Percentiles rank a stretch among this genome's conserved stretches.
phyloP scores from a whole-genome alignment of 805 yeast species.

The Metschnikowia kunwiensis region DNA sequence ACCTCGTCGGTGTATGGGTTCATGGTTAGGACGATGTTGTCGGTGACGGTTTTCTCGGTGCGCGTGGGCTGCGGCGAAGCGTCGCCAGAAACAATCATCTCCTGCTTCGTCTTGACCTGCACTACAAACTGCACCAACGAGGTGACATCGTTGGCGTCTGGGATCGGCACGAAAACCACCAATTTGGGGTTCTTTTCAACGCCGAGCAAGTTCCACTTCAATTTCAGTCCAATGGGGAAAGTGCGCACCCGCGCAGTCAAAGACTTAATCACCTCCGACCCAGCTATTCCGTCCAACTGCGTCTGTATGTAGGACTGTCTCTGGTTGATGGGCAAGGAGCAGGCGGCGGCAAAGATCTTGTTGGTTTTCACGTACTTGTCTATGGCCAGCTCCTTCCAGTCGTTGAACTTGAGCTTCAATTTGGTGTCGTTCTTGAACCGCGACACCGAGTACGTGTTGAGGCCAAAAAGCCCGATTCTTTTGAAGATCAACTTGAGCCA shows the following conservation, averaged over 20 bases:
- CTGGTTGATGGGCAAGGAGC: constrained; percentile 28
- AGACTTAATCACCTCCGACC: constrained; percentile 30
- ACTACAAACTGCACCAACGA: constrained; percentile 39
- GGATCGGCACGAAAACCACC: constrained; percentile 64
- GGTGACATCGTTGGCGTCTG: constrained; percentile 42
- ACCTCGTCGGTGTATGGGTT: constrained; percentile 39
- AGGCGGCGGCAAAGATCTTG: constrained; percentile 66
- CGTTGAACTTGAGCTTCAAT: constrained; percentile 54
- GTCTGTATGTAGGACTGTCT: constrained; percentile 44
- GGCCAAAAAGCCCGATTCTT: constrained; percentile 63
- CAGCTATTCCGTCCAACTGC: constrained; percentile 35
- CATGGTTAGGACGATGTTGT: constrained; percentile 38
- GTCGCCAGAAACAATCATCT: constrained; percentile 26
- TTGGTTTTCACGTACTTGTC: constrained; percentile 75
- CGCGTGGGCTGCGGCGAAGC: constrained; percentile 20
- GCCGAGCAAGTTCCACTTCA: constrained; percentile 76
- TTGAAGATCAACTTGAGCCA: constrained; percentile 52
- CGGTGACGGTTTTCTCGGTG: constrained; percentile 31
- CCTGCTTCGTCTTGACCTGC: constrained; percentile 37
- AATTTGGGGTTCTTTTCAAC: constrained; percentile 72
- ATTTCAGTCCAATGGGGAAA: constrained; percentile 53
- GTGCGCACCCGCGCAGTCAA: constrained; percentile 33
- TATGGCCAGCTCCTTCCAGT: constrained; percentile 85
- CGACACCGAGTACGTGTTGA: constrained; percentile 56
- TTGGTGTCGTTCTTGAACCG: constrained; percentile 44